Conservation (phyloP, 306 rosid genomes). For the Betula pendula region DNA sequence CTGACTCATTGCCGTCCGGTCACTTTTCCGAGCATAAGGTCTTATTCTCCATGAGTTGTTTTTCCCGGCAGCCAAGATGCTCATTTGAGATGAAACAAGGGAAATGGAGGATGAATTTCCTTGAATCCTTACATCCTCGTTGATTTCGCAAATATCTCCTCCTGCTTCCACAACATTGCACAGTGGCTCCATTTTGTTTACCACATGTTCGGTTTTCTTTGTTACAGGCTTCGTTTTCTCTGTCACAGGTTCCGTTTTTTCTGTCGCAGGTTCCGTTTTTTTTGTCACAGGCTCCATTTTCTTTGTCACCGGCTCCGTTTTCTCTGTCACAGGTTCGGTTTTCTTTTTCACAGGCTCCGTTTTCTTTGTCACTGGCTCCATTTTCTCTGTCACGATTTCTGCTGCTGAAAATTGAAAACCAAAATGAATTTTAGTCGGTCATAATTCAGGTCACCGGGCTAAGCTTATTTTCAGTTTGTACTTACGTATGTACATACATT, state of each 20-base stretch:
- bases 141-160: constrained; percentile 64
- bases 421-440: no score
- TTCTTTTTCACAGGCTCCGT: neutral
- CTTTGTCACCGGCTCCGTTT: constrained; percentile 14
- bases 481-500: no score
- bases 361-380: neutral
- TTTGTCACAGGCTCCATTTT: constrained; percentile 43
- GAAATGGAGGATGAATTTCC: constrained; percentile 57
- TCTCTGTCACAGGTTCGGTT: constrained; percentile 13
- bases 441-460: neutral
- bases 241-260: no score
- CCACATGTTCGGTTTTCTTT: constrained; percentile 14
- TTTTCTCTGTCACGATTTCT: neutral
- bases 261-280: no score
- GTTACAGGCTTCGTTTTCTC: neutral
- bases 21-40: constrained; percentile 76
- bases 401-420: constrained; percentile 23
- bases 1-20: constrained; percentile 46
- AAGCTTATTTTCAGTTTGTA: no score
- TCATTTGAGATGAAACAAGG: constrained; percentile 35
- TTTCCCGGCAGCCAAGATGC: constrained; percentile 15
- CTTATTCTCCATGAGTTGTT: constrained; percentile 60
- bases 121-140: constrained; percentile 46
- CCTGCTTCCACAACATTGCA: constrained; percentile 50
- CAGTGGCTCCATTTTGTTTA: constrained; percentile 35